phyloP scores from a whole-genome alignment of 108 stramenopile genomes.

The Skeletonema menzelii region DNA sequence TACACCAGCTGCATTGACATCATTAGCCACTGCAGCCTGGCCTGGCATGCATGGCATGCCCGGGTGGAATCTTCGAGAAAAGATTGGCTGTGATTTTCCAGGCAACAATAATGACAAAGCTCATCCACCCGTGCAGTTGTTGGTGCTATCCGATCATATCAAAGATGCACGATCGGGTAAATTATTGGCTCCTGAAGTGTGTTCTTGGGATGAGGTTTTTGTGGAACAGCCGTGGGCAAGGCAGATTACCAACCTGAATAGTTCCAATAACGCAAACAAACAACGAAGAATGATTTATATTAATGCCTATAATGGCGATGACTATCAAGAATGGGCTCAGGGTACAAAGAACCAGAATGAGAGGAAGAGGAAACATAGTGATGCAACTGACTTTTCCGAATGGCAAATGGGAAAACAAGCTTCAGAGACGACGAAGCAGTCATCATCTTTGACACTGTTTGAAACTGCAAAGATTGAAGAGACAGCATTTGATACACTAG shows the following conservation, averaged over 20 bases:
- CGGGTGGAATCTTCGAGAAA: slow-evolving; percentile 39
- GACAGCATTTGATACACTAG: slow-evolving; percentile 35
- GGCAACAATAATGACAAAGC: slow-evolving; percentile 1
- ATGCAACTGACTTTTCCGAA: slow-evolving; percentile 29
- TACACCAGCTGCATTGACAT: slow-evolving; percentile 38
- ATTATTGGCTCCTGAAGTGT: slow-evolving; percentile 18
- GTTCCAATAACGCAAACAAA: not conserved
- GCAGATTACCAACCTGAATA: no score
- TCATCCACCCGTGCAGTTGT: slow-evolving; percentile 23
- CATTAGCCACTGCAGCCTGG: slow-evolving; percentile 30
- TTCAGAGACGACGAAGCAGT: not conserved
- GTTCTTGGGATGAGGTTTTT: slow-evolving; percentile 32
- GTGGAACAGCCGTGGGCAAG: slow-evolving; percentile 36
- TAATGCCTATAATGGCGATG: slow-evolving; percentile 47
- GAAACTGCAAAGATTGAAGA: slow-evolving; percentile 42
- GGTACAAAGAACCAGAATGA: slow-evolving; percentile 5
- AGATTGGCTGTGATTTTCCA: slow-evolving; percentile 35
- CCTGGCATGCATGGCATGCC: slow-evolving; percentile 36
- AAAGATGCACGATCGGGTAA: slow-evolving; percentile 25
- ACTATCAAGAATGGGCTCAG: slow-evolving; percentile 43
- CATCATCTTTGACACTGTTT: slow-evolving; percentile 1
- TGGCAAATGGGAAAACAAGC: slow-evolving; percentile 29
- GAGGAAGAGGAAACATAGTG: slow-evolving; percentile 2
- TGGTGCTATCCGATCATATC: slow-evolving; percentile 21
- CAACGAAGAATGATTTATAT: slow-evolving; percentile 32